Evolutionary conservation across 139 green algal species (phyloP), one percentile per base, ranked within the genome.

Genomic region (Dunaliella sp.): DNA sequence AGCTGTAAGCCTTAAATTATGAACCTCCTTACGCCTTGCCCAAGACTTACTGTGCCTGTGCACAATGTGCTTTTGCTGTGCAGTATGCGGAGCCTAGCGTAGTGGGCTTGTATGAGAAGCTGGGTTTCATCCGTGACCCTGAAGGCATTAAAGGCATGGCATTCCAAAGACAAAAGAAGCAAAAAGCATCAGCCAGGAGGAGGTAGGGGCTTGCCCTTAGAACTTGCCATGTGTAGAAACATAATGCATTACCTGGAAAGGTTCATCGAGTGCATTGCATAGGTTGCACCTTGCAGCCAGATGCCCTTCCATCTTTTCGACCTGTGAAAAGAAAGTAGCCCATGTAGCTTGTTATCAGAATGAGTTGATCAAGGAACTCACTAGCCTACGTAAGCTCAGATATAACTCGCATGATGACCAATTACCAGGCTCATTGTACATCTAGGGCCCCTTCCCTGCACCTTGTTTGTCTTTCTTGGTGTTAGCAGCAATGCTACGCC

Each of bases 41-140:
- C n/a, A n/a, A n/a, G n/a, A n/a, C n/a, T n/a, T n/a, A n/a, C n/a
- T n/a, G n/a, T n/a, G n/a, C n/a, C n/a, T n/a, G n/a, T n/a, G n/a
- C n/a, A n/a, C n/a, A n/a, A n/a, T n/a, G n/a, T n/a, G n/a, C n/a
- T n/a, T n/a, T n/a, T n/a, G n/a, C n/a, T 16, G 2, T 65, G 81
- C 81, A 85, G 84, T 87, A 87, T 30, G 77, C 87, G 2, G 87
- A 90, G 78, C 87, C 87, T 0, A 86, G 91, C 36, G 95, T 98
- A 25, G 93, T 98, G 1, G 87, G 83, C 1, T 28, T 98, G 78
- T 98, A 98, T 79, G 93, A 98, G 86, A 95, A 94, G 88, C 88
- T 98, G 65, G 96, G 95, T 0, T 98, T 96, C 85, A 90, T 94
- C 78, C 90, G 91, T 0, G 95, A 96, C 76, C 92, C 93, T 25